Conservation (phyloP, 108 stramenopile genomes). For the Nitzschia palea region DNA sequence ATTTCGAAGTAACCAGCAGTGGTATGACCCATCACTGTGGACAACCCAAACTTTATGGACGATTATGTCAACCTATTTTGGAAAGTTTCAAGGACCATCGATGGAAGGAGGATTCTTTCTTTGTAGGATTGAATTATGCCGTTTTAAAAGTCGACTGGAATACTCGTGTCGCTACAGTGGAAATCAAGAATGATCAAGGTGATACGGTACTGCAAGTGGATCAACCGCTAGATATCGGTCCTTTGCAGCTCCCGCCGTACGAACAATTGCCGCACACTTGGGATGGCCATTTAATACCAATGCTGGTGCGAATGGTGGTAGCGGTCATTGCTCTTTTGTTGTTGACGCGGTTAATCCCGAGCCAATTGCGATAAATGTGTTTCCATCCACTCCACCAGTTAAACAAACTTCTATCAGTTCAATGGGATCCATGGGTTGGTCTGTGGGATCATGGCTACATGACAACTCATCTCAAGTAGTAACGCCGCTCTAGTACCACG, state of each 20-base stretch:
- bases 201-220: conserved; percentile 20
- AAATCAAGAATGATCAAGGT: conserved; percentile 24
- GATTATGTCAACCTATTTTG: conserved; percentile 62
- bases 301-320: not conserved
- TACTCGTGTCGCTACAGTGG: conserved; percentile 2
- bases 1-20: conserved; percentile 85
- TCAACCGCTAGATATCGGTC: conserved; percentile 17
- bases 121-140: conserved; percentile 70
- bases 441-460: too few relatives aligned
- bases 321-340: not conserved
- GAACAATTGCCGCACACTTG: conserved; percentile 11
- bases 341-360: not conserved
- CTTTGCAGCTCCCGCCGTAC: conserved; percentile 14
- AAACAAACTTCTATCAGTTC: too few relatives aligned
- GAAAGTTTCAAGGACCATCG: conserved; percentile 42
- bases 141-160: conserved; percentile 59
- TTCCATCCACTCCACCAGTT: too few relatives aligned
- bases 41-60: conserved; percentile 62
- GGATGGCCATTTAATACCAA: conserved; percentile 42
- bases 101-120: conserved; percentile 21
- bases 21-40: conserved; percentile 85
- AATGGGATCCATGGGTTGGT: too few relatives aligned
- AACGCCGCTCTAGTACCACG: too few relatives aligned
- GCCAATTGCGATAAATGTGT: too few relatives aligned
- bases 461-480: too few relatives aligned